A percentile compares a stretch with the other conserved stretches of the same genome.
phyloP scores from a whole-genome alignment of 306 rosid species.

The Cercis canadensis region DNA sequence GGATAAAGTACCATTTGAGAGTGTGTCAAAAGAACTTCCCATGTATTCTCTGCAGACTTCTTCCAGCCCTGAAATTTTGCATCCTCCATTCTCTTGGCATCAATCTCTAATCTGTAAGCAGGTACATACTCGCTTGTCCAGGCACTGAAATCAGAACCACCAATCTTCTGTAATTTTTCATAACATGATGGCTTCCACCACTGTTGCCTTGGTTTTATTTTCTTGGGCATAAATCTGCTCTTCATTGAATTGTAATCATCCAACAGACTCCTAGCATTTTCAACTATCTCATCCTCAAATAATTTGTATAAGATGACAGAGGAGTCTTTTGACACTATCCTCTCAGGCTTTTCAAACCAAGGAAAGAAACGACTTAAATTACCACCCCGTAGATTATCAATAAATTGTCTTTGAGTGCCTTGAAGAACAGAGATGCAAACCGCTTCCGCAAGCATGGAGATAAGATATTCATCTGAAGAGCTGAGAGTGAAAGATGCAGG shows the following conservation, averaged over 20 bases:
- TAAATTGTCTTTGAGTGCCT: conserved; percentile 65
- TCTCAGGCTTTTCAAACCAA: conserved; percentile 70
- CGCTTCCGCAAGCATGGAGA: conserved; percentile 82
- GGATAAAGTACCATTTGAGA: conserved; percentile 85
- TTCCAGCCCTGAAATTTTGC: conserved; percentile 83
- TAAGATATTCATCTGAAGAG: conserved; percentile 63
- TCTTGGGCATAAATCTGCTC: conserved; percentile 45
- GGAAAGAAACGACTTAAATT: conserved; percentile 49
- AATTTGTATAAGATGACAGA: conserved; percentile 64
- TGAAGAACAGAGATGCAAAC: conserved; percentile 77
- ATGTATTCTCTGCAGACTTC: conserved; percentile 61
- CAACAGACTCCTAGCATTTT: conserved; percentile 72
- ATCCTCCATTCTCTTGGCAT: conserved; percentile 50
- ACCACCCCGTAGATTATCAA: conserved; percentile 53
- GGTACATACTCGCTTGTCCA: conserved; percentile 89
- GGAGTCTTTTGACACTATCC: conserved; percentile 69
- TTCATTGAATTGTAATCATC: conserved; percentile 60
- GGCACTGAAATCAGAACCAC: conserved; percentile 81
- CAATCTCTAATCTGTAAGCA: conserved; percentile 77
- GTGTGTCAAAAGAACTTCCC: conserved; percentile 94
- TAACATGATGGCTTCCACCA: conserved; percentile 77
- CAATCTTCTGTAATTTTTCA: conserved; percentile 76
- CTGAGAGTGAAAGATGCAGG: conserved; percentile 72
- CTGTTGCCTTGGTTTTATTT: conserved; percentile 44
- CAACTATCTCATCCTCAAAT: conserved; percentile 79